phyloP scores from a whole-genome alignment of 306 rosid genomes.

The Rosa multiflora region DNA sequence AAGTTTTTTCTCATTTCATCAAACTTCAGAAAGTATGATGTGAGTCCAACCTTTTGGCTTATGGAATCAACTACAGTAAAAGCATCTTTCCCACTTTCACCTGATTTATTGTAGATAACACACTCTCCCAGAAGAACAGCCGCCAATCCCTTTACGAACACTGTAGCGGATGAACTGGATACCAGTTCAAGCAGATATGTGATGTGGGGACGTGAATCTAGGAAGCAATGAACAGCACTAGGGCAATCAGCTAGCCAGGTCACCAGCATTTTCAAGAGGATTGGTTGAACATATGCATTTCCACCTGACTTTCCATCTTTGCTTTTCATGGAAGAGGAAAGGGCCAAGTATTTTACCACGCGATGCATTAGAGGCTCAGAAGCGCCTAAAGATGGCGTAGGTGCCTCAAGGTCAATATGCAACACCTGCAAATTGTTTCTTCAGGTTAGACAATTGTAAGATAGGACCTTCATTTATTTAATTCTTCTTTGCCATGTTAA shows the following conservation, averaged over 20 bases:
- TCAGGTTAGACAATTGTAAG: slow-evolving; percentile 12
- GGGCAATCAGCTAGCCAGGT: slow-evolving; percentile 89
- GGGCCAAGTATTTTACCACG: slow-evolving; percentile 82
- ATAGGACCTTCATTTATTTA: neutral
- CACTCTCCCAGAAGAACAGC: slow-evolving; percentile 93
- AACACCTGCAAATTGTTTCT: slow-evolving; percentile 58
- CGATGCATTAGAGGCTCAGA: slow-evolving; percentile 84
- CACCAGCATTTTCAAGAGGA: slow-evolving; percentile 75
- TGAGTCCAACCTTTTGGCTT: slow-evolving; percentile 88
- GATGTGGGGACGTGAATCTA: slow-evolving; percentile 89
- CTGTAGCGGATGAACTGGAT: slow-evolving; percentile 68
- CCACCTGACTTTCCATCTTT: slow-evolving; percentile 66
- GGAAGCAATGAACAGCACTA: slow-evolving; percentile 78
- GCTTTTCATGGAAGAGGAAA: slow-evolving; percentile 75
- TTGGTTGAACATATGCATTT: slow-evolving; percentile 57
- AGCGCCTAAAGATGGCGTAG: slow-evolving; percentile 69
- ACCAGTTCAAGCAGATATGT: slow-evolving; percentile 86
- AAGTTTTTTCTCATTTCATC: slow-evolving; percentile 81
- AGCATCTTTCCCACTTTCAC: slow-evolving; percentile 68
- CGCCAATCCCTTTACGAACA: slow-evolving; percentile 69
- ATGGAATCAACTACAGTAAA: slow-evolving; percentile 72
- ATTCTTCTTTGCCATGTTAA: neutral
- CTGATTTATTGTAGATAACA: slow-evolving; percentile 75
- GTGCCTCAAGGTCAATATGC: slow-evolving; percentile 78
- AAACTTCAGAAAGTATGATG: slow-evolving; percentile 73